Evolutionary conservation across 1,139 yeast species (phyloP).

Genomic region (Blastobotrys indianensis): DNA sequence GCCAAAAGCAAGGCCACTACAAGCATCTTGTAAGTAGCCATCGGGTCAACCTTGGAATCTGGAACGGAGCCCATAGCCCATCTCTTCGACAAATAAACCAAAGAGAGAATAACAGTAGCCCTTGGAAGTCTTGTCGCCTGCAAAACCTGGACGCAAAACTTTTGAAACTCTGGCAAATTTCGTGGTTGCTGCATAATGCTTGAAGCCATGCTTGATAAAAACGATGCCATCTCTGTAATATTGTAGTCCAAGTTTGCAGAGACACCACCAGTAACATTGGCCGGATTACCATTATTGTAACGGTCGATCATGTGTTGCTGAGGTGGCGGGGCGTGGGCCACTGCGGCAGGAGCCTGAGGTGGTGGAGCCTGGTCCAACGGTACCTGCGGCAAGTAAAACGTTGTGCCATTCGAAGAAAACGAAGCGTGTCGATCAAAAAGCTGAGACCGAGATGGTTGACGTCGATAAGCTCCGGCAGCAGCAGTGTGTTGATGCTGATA

Average conservation of each 20-base stretch:
- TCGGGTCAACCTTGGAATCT: slow-evolving; percentile 25
- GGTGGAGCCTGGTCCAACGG: slow-evolving; percentile 20
- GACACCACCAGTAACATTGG: slow-evolving; percentile 58
- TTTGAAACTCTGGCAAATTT: slow-evolving; percentile 37
- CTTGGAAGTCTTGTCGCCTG: slow-evolving; percentile 87
- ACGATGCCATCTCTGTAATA: slow-evolving; percentile 67
- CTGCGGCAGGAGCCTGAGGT: slow-evolving; percentile 3
- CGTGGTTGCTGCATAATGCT: slow-evolving; percentile 42
- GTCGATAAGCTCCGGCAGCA: slow-evolving; percentile 7
- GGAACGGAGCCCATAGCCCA: slow-evolving; percentile 33
- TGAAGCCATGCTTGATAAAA: slow-evolving; percentile 60
- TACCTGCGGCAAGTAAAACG: slow-evolving; percentile 24
- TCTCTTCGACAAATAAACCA: slow-evolving; percentile 61
- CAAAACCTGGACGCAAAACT: slow-evolving; percentile 60
- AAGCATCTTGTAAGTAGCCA: slow-evolving; percentile 51
- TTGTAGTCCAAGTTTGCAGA: slow-evolving; percentile 74
- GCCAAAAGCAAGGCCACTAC: slow-evolving; percentile 75
- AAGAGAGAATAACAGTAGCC: slow-evolving; percentile 69
- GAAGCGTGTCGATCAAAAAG: slow-evolving; percentile 11
- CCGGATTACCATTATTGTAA: slow-evolving; percentile 20
- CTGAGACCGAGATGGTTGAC: slow-evolving; percentile 12
- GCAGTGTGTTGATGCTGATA: slow-evolving; percentile 13
- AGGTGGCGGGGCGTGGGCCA: slow-evolving; percentile 9
- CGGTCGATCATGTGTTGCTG: slow-evolving; percentile 13
- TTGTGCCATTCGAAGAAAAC: slow-evolving; percentile 24